Evolutionary conservation across 345 rosid genomes (phyloP).

Genomic region (Trapa incisa): DNA sequence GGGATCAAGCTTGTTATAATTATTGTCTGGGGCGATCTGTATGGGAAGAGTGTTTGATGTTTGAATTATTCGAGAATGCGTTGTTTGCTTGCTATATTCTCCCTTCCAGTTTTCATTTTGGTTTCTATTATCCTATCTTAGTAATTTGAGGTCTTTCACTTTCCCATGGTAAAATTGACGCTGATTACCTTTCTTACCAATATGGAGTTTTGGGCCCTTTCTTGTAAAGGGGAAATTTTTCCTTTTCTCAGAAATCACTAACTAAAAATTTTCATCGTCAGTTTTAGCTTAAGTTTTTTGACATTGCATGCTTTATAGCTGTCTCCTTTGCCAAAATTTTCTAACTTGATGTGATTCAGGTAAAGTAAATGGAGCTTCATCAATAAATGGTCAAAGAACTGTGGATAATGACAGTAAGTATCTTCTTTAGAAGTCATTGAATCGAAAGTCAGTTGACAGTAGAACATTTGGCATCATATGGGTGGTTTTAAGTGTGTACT

Average conservation of each 20-base stretch:
- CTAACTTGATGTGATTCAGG: slow-evolving; percentile 30
- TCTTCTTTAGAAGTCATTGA: not conserved
- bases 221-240: not conserved
- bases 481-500: not conserved
- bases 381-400: not conserved
- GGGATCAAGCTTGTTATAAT: not conserved
- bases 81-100: not conserved
- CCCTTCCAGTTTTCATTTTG: not conserved
- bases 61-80: not conserved
- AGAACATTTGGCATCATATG: not conserved
- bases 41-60: not conserved
- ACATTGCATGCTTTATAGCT: not conserved
- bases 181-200: not conserved
- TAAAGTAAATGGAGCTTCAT: slow-evolving; percentile 2
- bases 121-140: not conserved
- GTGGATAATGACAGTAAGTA: slow-evolving; percentile 1
- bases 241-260: not conserved
- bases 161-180: not conserved
- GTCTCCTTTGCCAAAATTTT: not conserved
- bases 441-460: not conserved
- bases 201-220: not conserved
- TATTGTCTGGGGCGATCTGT: not conserved
- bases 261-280: not conserved
- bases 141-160: not conserved
- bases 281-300: not conserved